Evolutionary conservation across 2,329 filamentous ascomycete species (phyloP).

Genomic region (Achaetomium macrosporum): DNA sequence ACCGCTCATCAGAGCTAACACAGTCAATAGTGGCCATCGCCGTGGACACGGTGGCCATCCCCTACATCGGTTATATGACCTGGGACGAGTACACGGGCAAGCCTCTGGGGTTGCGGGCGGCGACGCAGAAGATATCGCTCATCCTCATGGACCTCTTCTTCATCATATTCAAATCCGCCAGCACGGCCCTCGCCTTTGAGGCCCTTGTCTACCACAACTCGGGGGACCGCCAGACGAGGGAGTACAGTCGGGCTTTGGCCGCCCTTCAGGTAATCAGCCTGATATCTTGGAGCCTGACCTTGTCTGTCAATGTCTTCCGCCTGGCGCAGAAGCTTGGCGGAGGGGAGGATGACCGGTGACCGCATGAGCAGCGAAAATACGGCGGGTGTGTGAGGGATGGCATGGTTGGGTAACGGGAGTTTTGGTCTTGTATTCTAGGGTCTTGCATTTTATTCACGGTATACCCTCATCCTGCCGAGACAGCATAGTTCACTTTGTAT

Average conservation of each 20-base stretch:
- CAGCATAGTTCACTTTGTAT: too few relatives aligned
- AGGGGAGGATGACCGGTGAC: constrained; percentile 36
- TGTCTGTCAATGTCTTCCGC: constrained; percentile 77
- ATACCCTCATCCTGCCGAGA: too few relatives aligned
- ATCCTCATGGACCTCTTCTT: constrained; percentile 92
- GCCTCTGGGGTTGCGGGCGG: constrained; percentile 78
- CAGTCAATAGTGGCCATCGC: constrained; percentile 85
- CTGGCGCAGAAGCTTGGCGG: constrained; percentile 57
- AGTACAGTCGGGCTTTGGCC: constrained; percentile 62
- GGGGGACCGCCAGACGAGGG: constrained; percentile 38
- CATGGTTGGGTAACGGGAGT: neutral
- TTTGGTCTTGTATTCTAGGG: neutral
- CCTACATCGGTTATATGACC: constrained; percentile 90
- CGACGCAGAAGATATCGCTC: constrained; percentile 79
- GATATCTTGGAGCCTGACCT: constrained; percentile 85
- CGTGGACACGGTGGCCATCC: constrained; percentile 80
- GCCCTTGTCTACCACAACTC: constrained; percentile 59
- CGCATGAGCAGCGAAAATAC: neutral
- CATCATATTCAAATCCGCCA: constrained; percentile 94
- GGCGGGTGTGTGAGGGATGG: neutral
- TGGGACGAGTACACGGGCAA: constrained; percentile 96
- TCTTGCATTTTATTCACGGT: too few relatives aligned
- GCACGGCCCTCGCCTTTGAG: constrained; percentile 83
- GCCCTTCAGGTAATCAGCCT: constrained; percentile 75
- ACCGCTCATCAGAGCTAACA: constrained; percentile 50